These are phyloP conservation scores for Diospyros lotus DNA, from an alignment of 148 eudicot genomes.

Conservation along the genomic window DNA sequence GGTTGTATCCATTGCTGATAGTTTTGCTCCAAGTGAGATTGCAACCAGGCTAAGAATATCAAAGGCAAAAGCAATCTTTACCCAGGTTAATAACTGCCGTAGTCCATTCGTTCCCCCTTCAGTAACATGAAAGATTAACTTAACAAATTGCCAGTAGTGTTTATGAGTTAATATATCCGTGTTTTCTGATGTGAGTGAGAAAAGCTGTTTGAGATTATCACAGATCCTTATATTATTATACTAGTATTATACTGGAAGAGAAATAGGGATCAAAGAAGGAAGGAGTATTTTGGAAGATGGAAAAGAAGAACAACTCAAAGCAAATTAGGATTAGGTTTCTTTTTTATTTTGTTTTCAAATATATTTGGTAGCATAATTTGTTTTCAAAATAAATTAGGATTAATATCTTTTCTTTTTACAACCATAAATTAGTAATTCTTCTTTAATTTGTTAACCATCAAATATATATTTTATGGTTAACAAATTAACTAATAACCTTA, in stretches of 20 bases:
- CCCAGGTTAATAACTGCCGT: constrained; percentile 53
- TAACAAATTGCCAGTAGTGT: background rate
- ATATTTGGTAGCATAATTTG: too few relatives aligned
- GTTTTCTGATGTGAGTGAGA: background rate
- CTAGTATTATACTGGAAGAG: background rate
- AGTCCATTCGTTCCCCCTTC: background rate
- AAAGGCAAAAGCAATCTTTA: constrained; percentile 84
- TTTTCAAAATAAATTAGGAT: too few relatives aligned
- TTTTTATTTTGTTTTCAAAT: too few relatives aligned
- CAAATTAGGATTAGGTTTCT: too few relatives aligned
- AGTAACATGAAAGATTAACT: background rate
- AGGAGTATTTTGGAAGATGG: too few relatives aligned
- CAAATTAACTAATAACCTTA: too few relatives aligned
- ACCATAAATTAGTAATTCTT: too few relatives aligned
- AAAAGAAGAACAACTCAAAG: too few relatives aligned
- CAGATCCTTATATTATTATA: background rate
- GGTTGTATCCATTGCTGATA: constrained; percentile 96
- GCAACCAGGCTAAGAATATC: constrained; percentile 71
- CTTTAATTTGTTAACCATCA: too few relatives aligned
- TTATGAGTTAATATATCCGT: background rate
- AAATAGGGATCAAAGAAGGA: too few relatives aligned
- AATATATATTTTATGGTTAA: too few relatives aligned
- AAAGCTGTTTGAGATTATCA: background rate
- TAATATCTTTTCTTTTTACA: too few relatives aligned
- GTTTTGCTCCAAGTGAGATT: constrained; percentile 88